Base-by-base conservation (phyloP, 78 protist species). In the Blattamonas nauphoetae region DNA sequence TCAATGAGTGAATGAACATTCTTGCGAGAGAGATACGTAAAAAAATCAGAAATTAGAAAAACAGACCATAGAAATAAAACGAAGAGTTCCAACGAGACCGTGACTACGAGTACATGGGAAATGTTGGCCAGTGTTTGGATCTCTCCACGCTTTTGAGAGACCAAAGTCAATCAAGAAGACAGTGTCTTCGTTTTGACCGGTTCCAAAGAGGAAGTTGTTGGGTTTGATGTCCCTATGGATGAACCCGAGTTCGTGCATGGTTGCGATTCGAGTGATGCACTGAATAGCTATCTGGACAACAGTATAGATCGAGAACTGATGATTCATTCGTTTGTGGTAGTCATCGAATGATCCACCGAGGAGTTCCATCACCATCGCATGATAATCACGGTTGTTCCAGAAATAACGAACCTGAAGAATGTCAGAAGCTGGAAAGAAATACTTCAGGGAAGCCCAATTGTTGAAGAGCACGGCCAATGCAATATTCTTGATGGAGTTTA, bases 121-220 rank as follows among this genome's bases (percentile, higher is more conserved):
- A 11, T 79, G 83, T 5, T n/a, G 45, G 41, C 41, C 41, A 33
- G 83, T 79, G 41, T 5, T 5, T 5, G 71, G 88, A 32, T 36
- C 86, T 41, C 41, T 1, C 42, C 6, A 90, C n/a, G 42, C 64
- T 42, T 90, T 90, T 2, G 92, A 86, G 0, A 90, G 42, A 0
- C 90, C 90, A 64, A 90, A 90, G 78, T 88, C 91, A 42, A 90
- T 71, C 32, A 90, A n/a, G 78, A 79, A 32, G 43, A 88, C 88
- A 0, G 71, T 38, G 77, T 55, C 82, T 29, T 0, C 29, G 21
- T 45, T 79, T 5, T 21, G 6, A 6, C 44, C 90, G 32, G 1
- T 1, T 43, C 94, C 94, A 33, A 92, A 1, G 55, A 92, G 4
- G 0, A 92, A 87, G 83, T 92, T 92, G 2, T 92, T 86, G 36